Conservation (phyloP, 768 basidiomycete genomes). For the Coprinopsis strossmayeri region DNA sequence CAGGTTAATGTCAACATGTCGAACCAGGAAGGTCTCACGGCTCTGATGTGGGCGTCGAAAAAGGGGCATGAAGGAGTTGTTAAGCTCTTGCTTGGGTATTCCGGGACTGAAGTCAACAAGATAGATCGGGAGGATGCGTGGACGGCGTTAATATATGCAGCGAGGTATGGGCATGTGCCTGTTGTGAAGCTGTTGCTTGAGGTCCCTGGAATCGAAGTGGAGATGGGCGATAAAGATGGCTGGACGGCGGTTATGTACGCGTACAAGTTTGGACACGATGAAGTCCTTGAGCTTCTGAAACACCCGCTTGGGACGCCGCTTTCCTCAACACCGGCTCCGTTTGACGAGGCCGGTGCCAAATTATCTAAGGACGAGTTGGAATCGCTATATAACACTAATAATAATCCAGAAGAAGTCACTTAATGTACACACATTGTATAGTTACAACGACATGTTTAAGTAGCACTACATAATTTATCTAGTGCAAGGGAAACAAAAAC, state of each 20-base stretch:
- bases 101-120: not conserved
- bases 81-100: not conserved
- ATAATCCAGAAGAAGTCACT: too few species aligned
- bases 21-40: not conserved
- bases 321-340: too few species aligned
- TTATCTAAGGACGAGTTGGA: too few species aligned
- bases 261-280: not conserved
- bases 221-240: not conserved
- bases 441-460: too few species aligned
- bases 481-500: not conserved
- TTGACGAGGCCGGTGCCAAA: too few species aligned
- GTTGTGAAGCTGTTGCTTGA: not conserved
- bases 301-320: too few species aligned
- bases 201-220: not conserved
- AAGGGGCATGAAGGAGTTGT: not conserved
- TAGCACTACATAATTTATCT: too few species aligned
- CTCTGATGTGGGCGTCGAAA: not conserved
- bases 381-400: too few species aligned
- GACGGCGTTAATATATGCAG: not conserved
- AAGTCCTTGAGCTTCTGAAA: not conserved
- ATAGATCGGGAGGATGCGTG: not conserved
- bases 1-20: not conserved
- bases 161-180: not conserved
- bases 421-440: too few species aligned
- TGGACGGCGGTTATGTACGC: not conserved